Percentiles rank a stretch among this genome's conserved stretches.
Conservation (phyloP, 495 filamentous ascomycete genomes). For the Wilcoxina mikolae region DNA sequence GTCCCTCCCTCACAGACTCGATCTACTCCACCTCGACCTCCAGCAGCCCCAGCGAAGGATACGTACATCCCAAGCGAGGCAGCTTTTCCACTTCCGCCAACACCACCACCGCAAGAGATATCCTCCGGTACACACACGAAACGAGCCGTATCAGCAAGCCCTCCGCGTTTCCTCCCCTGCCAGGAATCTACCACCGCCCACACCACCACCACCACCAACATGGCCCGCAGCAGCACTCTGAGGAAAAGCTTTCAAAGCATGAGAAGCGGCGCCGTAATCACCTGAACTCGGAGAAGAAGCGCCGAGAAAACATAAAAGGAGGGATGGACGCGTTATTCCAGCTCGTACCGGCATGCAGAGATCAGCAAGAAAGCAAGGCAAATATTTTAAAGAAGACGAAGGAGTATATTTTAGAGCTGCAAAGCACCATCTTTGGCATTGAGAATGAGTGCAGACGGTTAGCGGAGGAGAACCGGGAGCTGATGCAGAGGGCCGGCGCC, state of each 20-base stretch:
- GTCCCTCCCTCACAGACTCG: slow-evolving; percentile 21
- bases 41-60: slow-evolving; percentile 11
- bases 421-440: background rate
- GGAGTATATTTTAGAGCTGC: slow-evolving; percentile 22
- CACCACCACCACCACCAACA: slow-evolving; percentile 14
- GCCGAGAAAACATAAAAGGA: slow-evolving; percentile 28
- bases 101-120: background rate
- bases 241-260: slow-evolving; percentile 24
- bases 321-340: slow-evolving; percentile 28
- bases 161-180: slow-evolving; percentile 11
- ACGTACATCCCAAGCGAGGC: slow-evolving; percentile 14
- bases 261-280: slow-evolving; percentile 27
- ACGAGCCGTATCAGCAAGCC: background rate
- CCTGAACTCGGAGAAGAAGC: slow-evolving; percentile 27
- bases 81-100: background rate
- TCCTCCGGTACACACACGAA: background rate
- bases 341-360: slow-evolving; percentile 24
- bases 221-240: slow-evolving; percentile 6
- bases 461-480: no score
- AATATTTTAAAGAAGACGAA: slow-evolving; percentile 26
- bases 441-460: background rate
- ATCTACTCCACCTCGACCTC: slow-evolving; percentile 15
- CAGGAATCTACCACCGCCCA: slow-evolving; percentile 9
- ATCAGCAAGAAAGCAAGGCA: slow-evolving; percentile 23
- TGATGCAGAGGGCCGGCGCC: no score